Evolutionary conservation across 1,284 basidiomycete species (phyloP), one percentile per base, ranked within the genome.

Genomic region (Melampsora americana): DNA sequence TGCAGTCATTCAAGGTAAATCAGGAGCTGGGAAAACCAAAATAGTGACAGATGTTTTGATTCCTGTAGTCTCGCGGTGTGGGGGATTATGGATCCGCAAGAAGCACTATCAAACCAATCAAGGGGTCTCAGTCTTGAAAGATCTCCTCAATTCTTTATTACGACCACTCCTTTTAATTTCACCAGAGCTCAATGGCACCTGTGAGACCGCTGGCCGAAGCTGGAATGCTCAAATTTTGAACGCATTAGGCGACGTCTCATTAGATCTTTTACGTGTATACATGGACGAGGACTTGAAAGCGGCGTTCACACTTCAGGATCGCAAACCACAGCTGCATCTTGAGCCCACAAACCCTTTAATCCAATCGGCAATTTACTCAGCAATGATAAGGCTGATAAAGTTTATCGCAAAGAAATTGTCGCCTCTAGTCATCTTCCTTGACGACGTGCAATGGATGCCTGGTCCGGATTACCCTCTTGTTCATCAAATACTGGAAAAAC

Each of bases 11-110:
- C 9, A n/a, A n/a, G 53, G 53, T n/a, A 4, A n/a, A 56, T 56
- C 53, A 1, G 53, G 53, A 56, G 28, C n/a, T 56, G 53, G 53
- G 5, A 56, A 56, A 56, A 56, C 53, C 53, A 56, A 56, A 56
- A 14, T n/a, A 23, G 39, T 42, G 39, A 28, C 53, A 7, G 53
- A 56, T 1, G 7, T 28, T 7, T 18, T 56, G 28, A 56, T 56
- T 23, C 28, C 53, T n/a, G 7, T n/a, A 4, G 16, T 56, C 28
- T 23, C n/a, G 28, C n/a, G 28, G 7, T 18, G 28, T 5, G 53
- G 28, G 9, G 53, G 53, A 5, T 14, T 56, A 1, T 56, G 53
- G 53, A 28, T 56, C 5, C 28, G 28, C 28, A 28, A n/a, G n/a
- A 56, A 56, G 28, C n/a, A 56, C 3, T 6, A 7, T 56, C 53